These are phyloP conservation scores for Globisporangium middletonii DNA, from an alignment of 352 stramenopile species.

Conservation along the genomic window DNA sequence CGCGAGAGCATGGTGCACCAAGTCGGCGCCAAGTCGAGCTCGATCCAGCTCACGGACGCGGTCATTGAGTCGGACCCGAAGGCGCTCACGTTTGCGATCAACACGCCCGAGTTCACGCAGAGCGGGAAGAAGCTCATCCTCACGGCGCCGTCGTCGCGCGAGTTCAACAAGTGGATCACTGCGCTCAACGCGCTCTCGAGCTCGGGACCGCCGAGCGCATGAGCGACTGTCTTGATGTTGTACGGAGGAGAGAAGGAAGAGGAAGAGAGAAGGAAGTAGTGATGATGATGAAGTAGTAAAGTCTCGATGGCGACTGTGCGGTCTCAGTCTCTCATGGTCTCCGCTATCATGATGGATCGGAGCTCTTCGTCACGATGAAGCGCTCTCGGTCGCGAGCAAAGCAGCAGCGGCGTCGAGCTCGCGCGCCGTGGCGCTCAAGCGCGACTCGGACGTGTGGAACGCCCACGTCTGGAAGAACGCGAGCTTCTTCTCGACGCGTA, in stretches of 20 bases:
- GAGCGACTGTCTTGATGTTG: slow-evolving; percentile 8
- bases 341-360: too few relatives aligned
- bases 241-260: not conserved
- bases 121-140: slow-evolving; percentile 78
- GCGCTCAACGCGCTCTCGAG: slow-evolving; percentile 47
- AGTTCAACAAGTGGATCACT: slow-evolving; percentile 85
- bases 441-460: slow-evolving; percentile 16
- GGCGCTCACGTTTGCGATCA: slow-evolving; percentile 68
- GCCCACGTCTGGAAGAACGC: slow-evolving; percentile 55
- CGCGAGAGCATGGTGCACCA: slow-evolving; percentile 71
- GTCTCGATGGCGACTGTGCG: too few relatives aligned
- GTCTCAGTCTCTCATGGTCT: too few relatives aligned
- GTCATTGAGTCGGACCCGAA: slow-evolving; percentile 69
- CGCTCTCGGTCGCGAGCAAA: not conserved
- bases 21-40: slow-evolving; percentile 64
- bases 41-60: slow-evolving; percentile 53
- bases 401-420: slow-evolving; percentile 5
- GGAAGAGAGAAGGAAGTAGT: not conserved
- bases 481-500: slow-evolving; percentile 40
- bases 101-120: slow-evolving; percentile 65
- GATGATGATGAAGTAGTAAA: not conserved
- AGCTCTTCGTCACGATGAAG: too few relatives aligned
- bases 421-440: slow-evolving; percentile 2
- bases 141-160: slow-evolving; percentile 57
- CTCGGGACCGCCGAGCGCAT: slow-evolving; percentile 32